Evolutionary conservation across 2,329 filamentous ascomycete species (phyloP), one percentile per base, ranked within the genome.

Genomic region (Fusarium ambrosium): DNA sequence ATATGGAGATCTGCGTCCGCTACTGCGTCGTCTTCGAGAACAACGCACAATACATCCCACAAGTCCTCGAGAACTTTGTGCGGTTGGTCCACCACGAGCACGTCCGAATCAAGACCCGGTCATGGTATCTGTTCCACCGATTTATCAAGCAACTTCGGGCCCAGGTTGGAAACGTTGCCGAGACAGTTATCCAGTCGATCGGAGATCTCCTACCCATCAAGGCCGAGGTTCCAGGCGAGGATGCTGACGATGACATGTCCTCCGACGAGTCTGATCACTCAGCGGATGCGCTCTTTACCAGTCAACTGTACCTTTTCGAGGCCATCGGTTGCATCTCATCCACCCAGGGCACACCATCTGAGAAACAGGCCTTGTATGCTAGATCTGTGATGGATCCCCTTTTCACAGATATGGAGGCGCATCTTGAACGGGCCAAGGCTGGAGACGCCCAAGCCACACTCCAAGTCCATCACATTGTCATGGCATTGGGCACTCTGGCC

Each of bases 1-100:
- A 97, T 81, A 98, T 99, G 95, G 97, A 99, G 82, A 97, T 98
- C 39, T 98, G 95, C 82, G 95, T 98, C 65, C 92, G 97, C 61
- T 99, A 99, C 84, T 94, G 93, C 81, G 90, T 92, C 32, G 97
- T 98, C 82, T 98, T 99, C 81, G 95, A 98, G 80, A 91, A 91
- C 66, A 94, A 98, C 80, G 88, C 92, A 34, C 88, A 92, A 24
- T 92, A 94, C 70, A 97, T 98, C 60, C 94, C 94, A 2, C 93
- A 92, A 74, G 95, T 97, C 1, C 88, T 99, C 48, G 95, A 98
- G 79, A 95, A 93, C 80, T 98, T 99, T 82, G 94, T 99, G 55
- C 91, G 92, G 14, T 90, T 98, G 58, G 94, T 97, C 4, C 97
- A 98, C 80, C 95, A 97, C 80, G 90, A 93, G 37, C 93, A 98